phyloP scores from a whole-genome alignment of 495 filamentous ascomycete genomes.

The Venustampulla echinocandica region DNA sequence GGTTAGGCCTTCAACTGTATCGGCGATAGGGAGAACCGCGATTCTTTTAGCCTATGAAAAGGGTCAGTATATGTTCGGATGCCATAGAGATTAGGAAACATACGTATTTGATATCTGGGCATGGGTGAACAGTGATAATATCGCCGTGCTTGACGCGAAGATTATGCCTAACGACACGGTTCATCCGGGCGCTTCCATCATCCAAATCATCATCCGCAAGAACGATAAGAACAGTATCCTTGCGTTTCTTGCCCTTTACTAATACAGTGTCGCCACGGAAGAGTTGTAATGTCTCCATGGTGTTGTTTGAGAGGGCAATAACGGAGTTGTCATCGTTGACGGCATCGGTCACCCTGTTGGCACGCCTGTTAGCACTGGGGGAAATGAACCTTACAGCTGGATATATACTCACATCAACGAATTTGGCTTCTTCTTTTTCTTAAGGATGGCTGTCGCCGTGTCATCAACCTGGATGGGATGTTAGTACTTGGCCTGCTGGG shows the following conservation, averaged over 20 bases:
- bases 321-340: constrained; percentile 99
- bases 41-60: constrained; percentile 83
- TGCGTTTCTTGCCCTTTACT: constrained; percentile 98
- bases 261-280: constrained; percentile 98
- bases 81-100: constrained; percentile 24
- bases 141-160: constrained; percentile 97
- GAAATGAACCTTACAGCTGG: constrained; percentile 1
- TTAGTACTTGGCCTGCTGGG: constrained; percentile 22
- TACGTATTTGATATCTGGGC: constrained; percentile 99
- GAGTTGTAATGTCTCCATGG: constrained; percentile 95
- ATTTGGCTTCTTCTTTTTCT: constrained; percentile 99
- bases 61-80: constrained; percentile 20
- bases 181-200: constrained; percentile 92
- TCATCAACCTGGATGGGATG: constrained; percentile 63
- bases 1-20: constrained; percentile 94
- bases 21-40: constrained; percentile 94
- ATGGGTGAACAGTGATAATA: constrained; percentile 93
- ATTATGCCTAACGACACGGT: constrained; percentile 96
- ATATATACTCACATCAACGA: constrained; percentile 69
- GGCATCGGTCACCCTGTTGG: constrained; percentile 87
- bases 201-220: constrained; percentile 96
- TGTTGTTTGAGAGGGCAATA: constrained; percentile 96
- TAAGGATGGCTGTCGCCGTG: constrained; percentile 93
- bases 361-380: constrained; percentile 31
- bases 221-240: constrained; percentile 96